Base-by-base conservation (phyloP, 257 asterid species). In the Agastache rugosa region DNA sequence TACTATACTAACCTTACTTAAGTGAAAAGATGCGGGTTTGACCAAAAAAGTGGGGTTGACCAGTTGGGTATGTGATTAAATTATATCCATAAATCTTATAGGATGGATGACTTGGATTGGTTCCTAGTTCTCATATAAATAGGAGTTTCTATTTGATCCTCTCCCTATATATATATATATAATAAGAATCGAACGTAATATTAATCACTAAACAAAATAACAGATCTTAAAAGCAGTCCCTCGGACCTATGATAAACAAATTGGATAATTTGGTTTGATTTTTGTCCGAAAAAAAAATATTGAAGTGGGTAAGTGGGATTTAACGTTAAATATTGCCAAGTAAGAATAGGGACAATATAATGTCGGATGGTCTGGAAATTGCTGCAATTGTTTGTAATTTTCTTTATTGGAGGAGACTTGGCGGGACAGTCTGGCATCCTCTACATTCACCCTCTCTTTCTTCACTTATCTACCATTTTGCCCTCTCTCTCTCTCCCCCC, bases 341-440 rank as follows among this genome's bases (percentile, higher is more conserved):
- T 70, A 45, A 59, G 75, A 41, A 54, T 5, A 60, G 81, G 44
- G 77, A 54, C 77, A 42, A 48, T 72, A 77, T 78, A 65, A 72
- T 72, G 82, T 65, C 47, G 77, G 71, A 72, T 47, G 63, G 31
- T 42, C 74, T 69, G 72, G 73, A 74, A 48, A 23, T 68, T 65
- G 53, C 56, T 77, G 54, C 56, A 77, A 31, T 67, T 5, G 27
- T 76, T 31, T 56, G 65, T 44, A 27, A 72, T 63, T 54, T 74
- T 75, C 20, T 67, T 59, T 77, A 78, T 73, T 66, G 77, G 77
- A 67, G 34, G 48, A 16, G 34, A 65, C 67, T 70, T 78, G 89
- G 91, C 85, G 86, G 83, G 91, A 85, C 93, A 87, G 91, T 23
- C 93, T 89, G 93, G 86, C 88, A 68, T 7, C 19, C 69, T 63